phyloP scores from a whole-genome alignment of 805 yeast species.

The Saccharomycopsis selenospora region DNA sequence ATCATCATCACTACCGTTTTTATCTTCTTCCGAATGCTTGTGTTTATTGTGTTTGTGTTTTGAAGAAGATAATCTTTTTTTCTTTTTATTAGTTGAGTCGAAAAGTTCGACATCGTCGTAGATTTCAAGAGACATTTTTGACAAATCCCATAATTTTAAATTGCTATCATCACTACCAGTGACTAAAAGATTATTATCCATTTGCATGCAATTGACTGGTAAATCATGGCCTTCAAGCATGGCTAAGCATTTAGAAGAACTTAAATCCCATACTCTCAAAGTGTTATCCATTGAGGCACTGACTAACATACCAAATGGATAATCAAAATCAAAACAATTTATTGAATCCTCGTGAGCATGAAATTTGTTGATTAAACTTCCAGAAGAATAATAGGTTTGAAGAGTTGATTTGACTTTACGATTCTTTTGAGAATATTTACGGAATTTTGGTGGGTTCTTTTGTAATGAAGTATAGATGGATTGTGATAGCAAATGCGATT shows the following conservation, averaged over 20 bases:
- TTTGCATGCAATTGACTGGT: conserved; percentile 51
- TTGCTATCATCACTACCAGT: conserved; percentile 61
- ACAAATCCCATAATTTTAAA: conserved; percentile 53
- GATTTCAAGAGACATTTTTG: conserved; percentile 24
- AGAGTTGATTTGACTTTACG: conserved; percentile 54
- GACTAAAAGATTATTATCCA: conserved; percentile 42
- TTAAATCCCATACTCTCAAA: conserved; percentile 78
- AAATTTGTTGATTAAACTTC: conserved; percentile 44
- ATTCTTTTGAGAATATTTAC: conserved; percentile 24
- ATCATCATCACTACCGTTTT: conserved; percentile 12
- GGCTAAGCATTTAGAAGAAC: conserved; percentile 28
- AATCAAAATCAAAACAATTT: conserved; percentile 57
- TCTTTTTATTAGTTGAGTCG: neutral
- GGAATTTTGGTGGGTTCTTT: conserved; percentile 27
- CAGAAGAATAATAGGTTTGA: conserved; percentile 57
- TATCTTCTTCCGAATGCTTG: conserved; percentile 13
- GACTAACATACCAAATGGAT: conserved; percentile 70
- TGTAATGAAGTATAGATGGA: conserved; percentile 40
- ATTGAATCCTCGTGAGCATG: conserved; percentile 48
- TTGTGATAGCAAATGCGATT: conserved; percentile 33
- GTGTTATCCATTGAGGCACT: conserved; percentile 74
- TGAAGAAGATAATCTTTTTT: neutral
- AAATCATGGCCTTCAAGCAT: conserved; percentile 30
- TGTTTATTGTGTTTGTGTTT: conserved; percentile 22
- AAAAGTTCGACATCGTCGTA: conserved; percentile 6